These are phyloP conservation scores for Puya raimondii DNA, from an alignment of 176 grass and related monocot genomes.

Conservation along the genomic window DNA sequence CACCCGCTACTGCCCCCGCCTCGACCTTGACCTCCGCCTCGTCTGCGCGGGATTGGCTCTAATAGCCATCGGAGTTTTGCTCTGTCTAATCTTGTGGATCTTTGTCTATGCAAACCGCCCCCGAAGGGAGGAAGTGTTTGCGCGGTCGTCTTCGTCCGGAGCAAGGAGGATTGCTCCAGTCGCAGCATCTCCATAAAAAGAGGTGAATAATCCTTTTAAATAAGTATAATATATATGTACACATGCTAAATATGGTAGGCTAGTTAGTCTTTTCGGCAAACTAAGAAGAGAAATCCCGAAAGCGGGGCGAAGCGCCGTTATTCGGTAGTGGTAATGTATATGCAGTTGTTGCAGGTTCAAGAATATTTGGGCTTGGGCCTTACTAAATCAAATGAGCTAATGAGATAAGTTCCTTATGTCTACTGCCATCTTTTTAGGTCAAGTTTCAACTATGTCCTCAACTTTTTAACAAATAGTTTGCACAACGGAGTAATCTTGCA, in stretches of 20 bases:
- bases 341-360: neutral
- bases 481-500: no score
- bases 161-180: conserved; percentile 31
- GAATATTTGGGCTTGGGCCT: neutral
- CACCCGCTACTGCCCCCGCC: conserved; percentile 39
- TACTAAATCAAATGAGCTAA: neutral
- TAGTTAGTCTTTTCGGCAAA: conserved; percentile 11
- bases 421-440: no score
- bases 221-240: no score
- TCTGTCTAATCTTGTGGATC: conserved; percentile 53
- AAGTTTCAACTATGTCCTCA: no score
- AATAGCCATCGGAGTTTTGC: conserved; percentile 30
- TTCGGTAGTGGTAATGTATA: neutral
- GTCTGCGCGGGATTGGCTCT: conserved; percentile 45
- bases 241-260: no score
- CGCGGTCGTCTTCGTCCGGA: conserved; percentile 3
- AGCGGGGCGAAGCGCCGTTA: conserved; percentile 10
- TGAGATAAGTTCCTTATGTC: neutral
- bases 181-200: conserved; percentile 11
- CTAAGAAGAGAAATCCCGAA: conserved; percentile 9
- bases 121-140: conserved; percentile 76
- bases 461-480: no score
- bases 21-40: conserved; percentile 41
- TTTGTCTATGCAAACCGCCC: conserved; percentile 63
- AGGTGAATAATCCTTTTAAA: neutral